Evolutionary conservation across 257 asterid species (phyloP), one percentile per base, ranked within the genome.

Genomic region (Ligustrum vulgare): DNA sequence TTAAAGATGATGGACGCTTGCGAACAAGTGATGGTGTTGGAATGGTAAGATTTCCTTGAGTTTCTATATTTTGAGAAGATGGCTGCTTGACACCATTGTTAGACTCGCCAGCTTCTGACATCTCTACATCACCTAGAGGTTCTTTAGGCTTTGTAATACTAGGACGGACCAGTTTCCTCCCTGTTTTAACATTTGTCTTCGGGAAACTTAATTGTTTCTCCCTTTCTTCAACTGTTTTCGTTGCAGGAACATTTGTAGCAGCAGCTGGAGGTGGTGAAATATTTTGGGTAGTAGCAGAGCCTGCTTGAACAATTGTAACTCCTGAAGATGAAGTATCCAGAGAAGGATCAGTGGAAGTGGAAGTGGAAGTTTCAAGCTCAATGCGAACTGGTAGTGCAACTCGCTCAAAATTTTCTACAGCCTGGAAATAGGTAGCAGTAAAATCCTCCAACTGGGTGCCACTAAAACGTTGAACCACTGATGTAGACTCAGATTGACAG

Each of bases 161-260:
- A 56, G 99, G 99, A 39, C 99, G 97, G n/a, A 94, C 96, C 75
- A 94, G 85, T 82, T 79, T 94, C 86, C 97, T 87, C 47, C 90
- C 96, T 31, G 70, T 67, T 81, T 86, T 94, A 67, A 76, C 11
- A 71, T 67, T 85, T 12, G 86, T 77, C 89, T 87, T 94, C 0
- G 85, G 60, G 23, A 81, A 10, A 72, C 64, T 43, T 31, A 41
- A 70, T 79, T 85, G 83, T 76, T 80, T 88, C 63, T 88, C 97
- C 67, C 80, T 91, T n/a, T 89, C 97, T 62, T 86, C 92, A 20
- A 72, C 77, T 31, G 84, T 25, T 80, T 83, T 87, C 9, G 82
- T 73, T 12, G 81, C 36, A 68, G 89, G 74, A 80, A 73, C 67
- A 73, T 75, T 78, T 2, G 87, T 76, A 72, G 79, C 62, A 7